Evolutionary conservation across 2,329 filamentous ascomycete genomes (phyloP), one percentile per base, ranked within the genome.

Genomic region (Sarocladium kiliense): DNA sequence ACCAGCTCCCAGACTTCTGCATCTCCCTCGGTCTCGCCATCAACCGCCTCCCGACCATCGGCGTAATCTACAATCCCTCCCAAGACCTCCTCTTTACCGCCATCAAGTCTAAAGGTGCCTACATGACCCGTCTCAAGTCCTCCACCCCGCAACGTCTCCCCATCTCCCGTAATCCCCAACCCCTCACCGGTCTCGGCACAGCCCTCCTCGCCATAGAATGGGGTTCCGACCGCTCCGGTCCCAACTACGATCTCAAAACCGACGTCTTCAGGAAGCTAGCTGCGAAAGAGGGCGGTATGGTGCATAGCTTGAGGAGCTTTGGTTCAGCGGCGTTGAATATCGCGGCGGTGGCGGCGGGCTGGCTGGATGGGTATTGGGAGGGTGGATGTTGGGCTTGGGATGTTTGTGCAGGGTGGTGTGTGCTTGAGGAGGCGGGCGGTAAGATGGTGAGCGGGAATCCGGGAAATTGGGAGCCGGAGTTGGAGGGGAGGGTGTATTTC

Each of bases 321-420:
- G 89, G 89, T 2, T 85, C 80, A 53, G 89, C 89, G 7, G 89
- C 89, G 39, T 73, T 93, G 63, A 92, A 92, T 68, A 69, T 92
- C 18, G 89, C 87, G 56, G 80, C 78, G 37, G 85, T 90, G 3
- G 89, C 89, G 2, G 80, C 82, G 10, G 89, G 89, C 0, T 79
- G 84, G 67, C 62, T 90, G 25, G 89, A 93, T 66, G 63, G 83
- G 21, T 93, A 90, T 67, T 93, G 89, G 89, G 89, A 93, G 71
- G 88, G 86, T 36, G 89, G 89, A 0, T 91, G 87, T 69, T 93
- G 88, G 81, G 87, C 88, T 1, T 93, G 89, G 89, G 89, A 93
- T 67, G 89, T 93, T 2, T 89, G 87, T 65, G 89, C 89, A 4
- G 89, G 85, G 0, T 92, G 88, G 89, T 84, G 86, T 56, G 86